Conservation (phyloP, 495 filamentous ascomycete species). For the Xylaria cubensis region DNA sequence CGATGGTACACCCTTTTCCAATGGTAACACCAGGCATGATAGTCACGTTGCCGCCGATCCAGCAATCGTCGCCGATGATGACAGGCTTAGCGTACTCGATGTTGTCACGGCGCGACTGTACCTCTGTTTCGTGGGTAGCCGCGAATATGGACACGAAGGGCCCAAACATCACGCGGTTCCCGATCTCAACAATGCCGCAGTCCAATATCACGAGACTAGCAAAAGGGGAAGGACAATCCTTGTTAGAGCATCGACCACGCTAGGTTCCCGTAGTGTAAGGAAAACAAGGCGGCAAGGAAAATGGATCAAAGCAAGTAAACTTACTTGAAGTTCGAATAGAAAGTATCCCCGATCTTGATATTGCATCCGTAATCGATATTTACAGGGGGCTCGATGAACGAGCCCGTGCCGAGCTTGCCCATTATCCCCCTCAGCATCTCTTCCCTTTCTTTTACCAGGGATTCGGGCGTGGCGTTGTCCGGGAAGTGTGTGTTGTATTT, state of each 20-base stretch:
- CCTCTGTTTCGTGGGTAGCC: constrained; percentile 54
- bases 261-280: background rate
- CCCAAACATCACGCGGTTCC: constrained; percentile 51
- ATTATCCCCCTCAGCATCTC: constrained; percentile 51
- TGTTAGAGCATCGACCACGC: background rate
- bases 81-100: constrained; percentile 48
- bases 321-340: constrained; percentile 62
- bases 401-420: constrained; percentile 48
- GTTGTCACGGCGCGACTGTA: constrained; percentile 44
- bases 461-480: constrained; percentile 46
- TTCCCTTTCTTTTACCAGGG: constrained; percentile 44
- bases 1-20: constrained; percentile 53
- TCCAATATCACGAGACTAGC: constrained; percentile 52
- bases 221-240: background rate
- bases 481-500: constrained; percentile 60
- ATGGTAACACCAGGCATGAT: constrained; percentile 57
- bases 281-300: background rate
- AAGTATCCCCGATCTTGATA: constrained; percentile 54
- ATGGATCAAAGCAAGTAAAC: constrained; percentile 9
- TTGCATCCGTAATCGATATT: constrained; percentile 63
- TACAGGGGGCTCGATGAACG: constrained; percentile 60
- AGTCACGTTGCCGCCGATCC: constrained; percentile 51
- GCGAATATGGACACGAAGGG: constrained; percentile 54
- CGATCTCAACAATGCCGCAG: constrained; percentile 52
- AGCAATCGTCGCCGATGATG: constrained; percentile 55